phyloP scores from a whole-genome alignment of 148 eudicot genomes.

The Vaccinium corymbosum region DNA sequence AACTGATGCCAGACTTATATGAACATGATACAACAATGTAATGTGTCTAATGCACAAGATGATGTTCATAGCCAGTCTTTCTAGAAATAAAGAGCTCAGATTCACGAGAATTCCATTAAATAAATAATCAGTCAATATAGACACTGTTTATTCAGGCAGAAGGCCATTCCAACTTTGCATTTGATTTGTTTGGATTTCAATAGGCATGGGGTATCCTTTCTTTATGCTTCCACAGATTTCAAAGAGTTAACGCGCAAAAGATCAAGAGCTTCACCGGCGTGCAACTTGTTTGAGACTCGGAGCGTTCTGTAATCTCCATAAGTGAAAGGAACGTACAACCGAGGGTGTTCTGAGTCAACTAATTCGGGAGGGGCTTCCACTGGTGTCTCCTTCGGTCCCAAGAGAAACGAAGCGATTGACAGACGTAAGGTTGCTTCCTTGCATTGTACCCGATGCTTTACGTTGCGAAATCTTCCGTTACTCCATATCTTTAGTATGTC shows the following conservation, averaged over 20 bases:
- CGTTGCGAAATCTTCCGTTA: slow-evolving; percentile 58
- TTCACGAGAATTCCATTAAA: background rate
- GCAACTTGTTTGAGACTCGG: slow-evolving; percentile 34
- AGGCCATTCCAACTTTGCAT: background rate
- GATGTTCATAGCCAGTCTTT: background rate
- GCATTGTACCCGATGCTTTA: slow-evolving; percentile 59
- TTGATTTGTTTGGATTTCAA: background rate
- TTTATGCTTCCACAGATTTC: background rate
- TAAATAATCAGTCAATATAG: background rate
- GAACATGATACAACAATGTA: background rate
- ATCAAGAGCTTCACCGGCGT: slow-evolving; percentile 51
- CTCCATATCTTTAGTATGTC: slow-evolving; percentile 48
- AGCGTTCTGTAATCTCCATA: slow-evolving; percentile 45
- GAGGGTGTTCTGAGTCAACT: slow-evolving; percentile 47
- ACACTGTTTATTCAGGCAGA: background rate
- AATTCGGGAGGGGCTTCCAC: slow-evolving; percentile 47
- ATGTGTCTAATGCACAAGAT: too few species aligned
- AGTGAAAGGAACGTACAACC: slow-evolving; percentile 39
- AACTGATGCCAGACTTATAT: background rate
- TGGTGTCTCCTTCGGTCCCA: slow-evolving; percentile 45
- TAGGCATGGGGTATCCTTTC: background rate
- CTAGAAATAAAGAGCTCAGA: background rate
- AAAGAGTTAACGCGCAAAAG: slow-evolving; percentile 26
- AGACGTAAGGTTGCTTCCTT: slow-evolving; percentile 43
- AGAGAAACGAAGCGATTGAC: slow-evolving; percentile 59